A percentile compares a stretch with the other conserved stretches of the same genome.
Conservation (phyloP, 1,139 yeast genomes). For the Fermentozyma sake region DNA sequence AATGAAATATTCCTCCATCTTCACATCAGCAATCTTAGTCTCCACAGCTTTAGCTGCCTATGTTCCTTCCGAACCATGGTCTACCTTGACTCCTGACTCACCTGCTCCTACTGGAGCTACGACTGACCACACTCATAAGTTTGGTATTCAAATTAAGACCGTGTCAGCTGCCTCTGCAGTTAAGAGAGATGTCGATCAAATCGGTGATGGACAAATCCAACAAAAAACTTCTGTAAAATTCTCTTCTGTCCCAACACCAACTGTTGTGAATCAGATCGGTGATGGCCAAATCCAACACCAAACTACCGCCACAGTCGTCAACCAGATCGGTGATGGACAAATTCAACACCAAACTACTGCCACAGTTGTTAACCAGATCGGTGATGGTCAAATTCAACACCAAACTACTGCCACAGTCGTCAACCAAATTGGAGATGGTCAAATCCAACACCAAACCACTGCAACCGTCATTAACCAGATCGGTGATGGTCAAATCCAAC, state of each 20-base stretch:
- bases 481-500: conserved; percentile 34
- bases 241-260: conserved; percentile 14
- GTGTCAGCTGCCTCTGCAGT: conserved; percentile 20
- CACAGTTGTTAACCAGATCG: conserved; percentile 31
- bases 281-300: conserved; percentile 39
- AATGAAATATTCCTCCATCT: conserved; percentile 27
- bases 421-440: conserved; percentile 54
- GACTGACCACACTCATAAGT: conserved; percentile 55
- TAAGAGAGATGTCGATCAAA: conserved; percentile 33
- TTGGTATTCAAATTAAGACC: conserved; percentile 69
- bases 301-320: conserved; percentile 26
- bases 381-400: conserved; percentile 38
- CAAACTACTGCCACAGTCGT: conserved; percentile 32
- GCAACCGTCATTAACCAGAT: conserved; percentile 27
- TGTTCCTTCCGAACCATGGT: conserved; percentile 69
- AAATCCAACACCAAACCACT: conserved; percentile 39
- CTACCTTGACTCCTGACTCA: conserved; percentile 62
- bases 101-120: conserved; percentile 53
- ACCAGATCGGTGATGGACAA: conserved; percentile 45
- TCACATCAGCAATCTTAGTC: conserved; percentile 33
- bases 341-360: conserved; percentile 39
- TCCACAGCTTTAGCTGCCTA: conserved; percentile 56
- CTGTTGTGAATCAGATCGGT: conserved; percentile 30
- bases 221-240: conserved; percentile 25
- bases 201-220: conserved; percentile 39